Percentiles rank a stretch among this genome's conserved stretches.
Evolutionary conservation across 192 early-diverging fungal genomes (phyloP).

Genomic region (Umbelopsis ramanniana): DNA sequence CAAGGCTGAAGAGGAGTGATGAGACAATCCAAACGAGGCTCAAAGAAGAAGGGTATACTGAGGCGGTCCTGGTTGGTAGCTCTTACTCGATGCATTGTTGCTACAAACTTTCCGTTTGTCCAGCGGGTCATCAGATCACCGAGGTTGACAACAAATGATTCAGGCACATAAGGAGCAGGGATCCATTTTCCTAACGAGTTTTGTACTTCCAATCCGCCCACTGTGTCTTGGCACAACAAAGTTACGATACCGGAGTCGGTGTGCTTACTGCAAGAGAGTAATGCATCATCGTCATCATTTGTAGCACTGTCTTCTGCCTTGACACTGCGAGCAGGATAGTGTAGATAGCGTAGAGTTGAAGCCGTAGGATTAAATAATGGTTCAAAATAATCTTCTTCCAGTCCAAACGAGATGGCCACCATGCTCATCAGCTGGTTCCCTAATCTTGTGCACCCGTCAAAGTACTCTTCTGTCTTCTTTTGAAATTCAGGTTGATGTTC

Average conservation of each 20-base stretch:
- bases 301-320: conserved; percentile 4
- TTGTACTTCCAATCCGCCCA: not conserved
- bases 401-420: conserved; percentile 6
- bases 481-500: not conserved
- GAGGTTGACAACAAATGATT: conserved; percentile 14
- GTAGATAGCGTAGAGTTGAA: conserved; percentile 2
- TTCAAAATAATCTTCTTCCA: conserved; percentile 1
- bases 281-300: conserved; percentile 16
- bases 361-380: not conserved
- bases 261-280: conserved; percentile 17
- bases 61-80: conserved; percentile 5
- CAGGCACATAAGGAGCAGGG: conserved; percentile 12
- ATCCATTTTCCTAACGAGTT: conserved; percentile 16
- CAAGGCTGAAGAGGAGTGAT: not conserved
- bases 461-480: conserved; percentile 4
- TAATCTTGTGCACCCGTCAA: not conserved
- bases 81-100: conserved; percentile 4
- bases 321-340: conserved; percentile 10
- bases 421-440: conserved; percentile 9
- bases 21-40: not conserved
- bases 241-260: conserved; percentile 7
- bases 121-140: conserved; percentile 11
- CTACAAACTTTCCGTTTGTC: conserved; percentile 11
- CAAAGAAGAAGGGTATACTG: conserved; percentile 22
- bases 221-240: not conserved